Evolutionary conservation across 495 filamentous ascomycete species (phyloP).

Genomic region (Sabuloglossum arenarium): DNA sequence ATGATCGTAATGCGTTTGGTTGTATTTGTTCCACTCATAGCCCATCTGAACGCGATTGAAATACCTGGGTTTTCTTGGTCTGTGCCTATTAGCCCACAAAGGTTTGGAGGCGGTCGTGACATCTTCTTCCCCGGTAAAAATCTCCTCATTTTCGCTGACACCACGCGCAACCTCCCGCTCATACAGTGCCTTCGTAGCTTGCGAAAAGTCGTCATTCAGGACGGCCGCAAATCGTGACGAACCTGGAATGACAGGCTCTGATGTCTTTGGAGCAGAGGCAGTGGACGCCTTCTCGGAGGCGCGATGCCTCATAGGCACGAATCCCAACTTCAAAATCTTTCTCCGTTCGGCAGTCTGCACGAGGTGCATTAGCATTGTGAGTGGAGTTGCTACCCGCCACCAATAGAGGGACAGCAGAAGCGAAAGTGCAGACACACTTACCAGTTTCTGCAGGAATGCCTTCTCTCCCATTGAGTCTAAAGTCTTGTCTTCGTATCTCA

Average conservation of each 20-base stretch:
- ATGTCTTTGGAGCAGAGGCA: slow-evolving; percentile 10
- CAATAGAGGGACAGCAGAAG: slow-evolving; percentile 5
- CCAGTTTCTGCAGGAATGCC: slow-evolving; percentile 36
- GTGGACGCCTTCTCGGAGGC: slow-evolving; percentile 12
- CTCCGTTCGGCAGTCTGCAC: slow-evolving; percentile 34
- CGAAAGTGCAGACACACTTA: slow-evolving; percentile 14
- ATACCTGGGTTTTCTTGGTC: slow-evolving; percentile 84
- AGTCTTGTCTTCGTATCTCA: slow-evolving; percentile 45
- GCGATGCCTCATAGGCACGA: slow-evolving; percentile 39
- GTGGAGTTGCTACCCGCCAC: neutral
- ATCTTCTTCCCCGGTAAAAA: slow-evolving; percentile 80
- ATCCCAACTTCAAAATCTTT: slow-evolving; percentile 46
- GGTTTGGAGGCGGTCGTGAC: slow-evolving; percentile 42
- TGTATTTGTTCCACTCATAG: slow-evolving; percentile 99
- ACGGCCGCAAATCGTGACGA: slow-evolving; percentile 53
- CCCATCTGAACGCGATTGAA: slow-evolving; percentile 99
- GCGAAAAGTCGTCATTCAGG: slow-evolving; percentile 70
- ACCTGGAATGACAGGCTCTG: slow-evolving; percentile 23
- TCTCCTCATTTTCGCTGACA: slow-evolving; percentile 84
- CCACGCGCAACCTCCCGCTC: slow-evolving; percentile 87
- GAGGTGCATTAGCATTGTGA: slow-evolving; percentile 2
- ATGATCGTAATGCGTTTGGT: slow-evolving; percentile 98
- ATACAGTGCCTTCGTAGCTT: slow-evolving; percentile 77
- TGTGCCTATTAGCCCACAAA: slow-evolving; percentile 76
- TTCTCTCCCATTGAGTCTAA: slow-evolving; percentile 41